Evolutionary conservation across 176 grass and related monocot genomes (phyloP).

Genomic region (Rhynchospora pubera): DNA sequence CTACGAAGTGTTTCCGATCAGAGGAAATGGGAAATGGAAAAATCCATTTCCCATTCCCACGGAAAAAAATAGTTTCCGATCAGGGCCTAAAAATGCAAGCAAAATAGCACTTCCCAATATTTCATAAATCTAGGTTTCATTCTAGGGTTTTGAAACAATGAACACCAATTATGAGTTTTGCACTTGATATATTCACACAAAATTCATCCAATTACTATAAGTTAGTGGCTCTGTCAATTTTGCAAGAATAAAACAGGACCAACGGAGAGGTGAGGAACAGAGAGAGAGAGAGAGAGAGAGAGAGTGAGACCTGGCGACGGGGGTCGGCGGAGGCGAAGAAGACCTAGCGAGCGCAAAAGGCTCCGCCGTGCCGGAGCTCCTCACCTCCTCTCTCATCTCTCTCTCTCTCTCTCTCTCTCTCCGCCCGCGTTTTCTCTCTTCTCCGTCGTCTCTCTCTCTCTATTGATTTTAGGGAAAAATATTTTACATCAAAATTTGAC

Average conservation of each 20-base stretch:
- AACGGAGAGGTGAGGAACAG: neutral
- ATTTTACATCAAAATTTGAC: neutral
- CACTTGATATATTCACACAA: neutral
- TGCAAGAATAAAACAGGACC: neutral
- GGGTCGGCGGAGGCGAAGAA: constrained; percentile 65
- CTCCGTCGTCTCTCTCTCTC: constrained; percentile 13
- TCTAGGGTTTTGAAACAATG: constrained; percentile 13
- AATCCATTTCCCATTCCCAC: no score
- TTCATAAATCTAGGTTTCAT: neutral
- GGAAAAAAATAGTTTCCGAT: no score
- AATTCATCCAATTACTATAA: neutral
- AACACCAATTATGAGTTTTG: neutral
- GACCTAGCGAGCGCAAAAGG: constrained; percentile 48
- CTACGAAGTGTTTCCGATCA: no score
- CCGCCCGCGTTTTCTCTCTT: constrained; percentile 16
- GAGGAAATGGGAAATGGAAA: no score
- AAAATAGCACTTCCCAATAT: neutral
- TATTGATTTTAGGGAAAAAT: constrained; percentile 4
- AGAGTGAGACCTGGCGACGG: constrained; percentile 59
- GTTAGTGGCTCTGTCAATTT: constrained; percentile 3
- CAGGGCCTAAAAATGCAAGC: no score
- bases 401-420: constrained; percentile 2
- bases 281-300: constrained; percentile 11
- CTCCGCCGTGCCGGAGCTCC: constrained; percentile 50
- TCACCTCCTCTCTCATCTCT: constrained; percentile 81